Evolutionary conservation across 495 filamentous ascomycete genomes (phyloP), one percentile per base, ranked within the genome.

Genomic region (Xylaria cubensis): DNA sequence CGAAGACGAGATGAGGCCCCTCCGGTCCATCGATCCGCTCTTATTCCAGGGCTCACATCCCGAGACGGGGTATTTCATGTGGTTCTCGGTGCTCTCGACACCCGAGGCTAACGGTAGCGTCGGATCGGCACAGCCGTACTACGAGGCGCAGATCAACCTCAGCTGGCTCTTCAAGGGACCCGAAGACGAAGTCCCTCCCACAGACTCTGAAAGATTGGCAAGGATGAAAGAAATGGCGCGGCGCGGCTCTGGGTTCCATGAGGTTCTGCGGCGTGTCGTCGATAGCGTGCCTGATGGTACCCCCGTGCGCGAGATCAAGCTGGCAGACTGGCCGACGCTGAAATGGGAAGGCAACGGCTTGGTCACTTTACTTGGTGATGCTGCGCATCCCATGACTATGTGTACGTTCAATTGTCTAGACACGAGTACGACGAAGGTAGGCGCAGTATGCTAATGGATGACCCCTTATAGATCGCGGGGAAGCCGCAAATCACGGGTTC

Each of bases 41-140:
- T 83, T 91, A 17, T 90, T 90, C 74, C 87, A 90, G 61, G 88
- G 88, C 9, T 80, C 84, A n/a, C 84, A 91, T 73, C 87, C 88
- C 0, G 81, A 84, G 1, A 85, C 88, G 5, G 80, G 85, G 9
- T 80, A 83, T 24, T 90, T 86, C 67, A 69, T 90, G 0, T 91
- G 85, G 76, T 89, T 32, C 17, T 21, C 67, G 80, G 81, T 85
- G 42, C 76, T 88, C n/a, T 81, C 86, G 61, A 88, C 85, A 0
- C 86, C 86, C 0, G 77, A 74, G 66, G 86, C 83, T 56, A 86
- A 84, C 21, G 70, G 78, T 7, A 76, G 71, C 19, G 80, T 80
- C 9, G 79, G 80, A 59, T 78, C 77, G 26, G 53, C 13, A 13
- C 12, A 17, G 26, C 26, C 53, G 26, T 56, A 56, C 26, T 56